Conservation (phyloP, 345 rosid species). For the Dipteronia dyeriana region DNA sequence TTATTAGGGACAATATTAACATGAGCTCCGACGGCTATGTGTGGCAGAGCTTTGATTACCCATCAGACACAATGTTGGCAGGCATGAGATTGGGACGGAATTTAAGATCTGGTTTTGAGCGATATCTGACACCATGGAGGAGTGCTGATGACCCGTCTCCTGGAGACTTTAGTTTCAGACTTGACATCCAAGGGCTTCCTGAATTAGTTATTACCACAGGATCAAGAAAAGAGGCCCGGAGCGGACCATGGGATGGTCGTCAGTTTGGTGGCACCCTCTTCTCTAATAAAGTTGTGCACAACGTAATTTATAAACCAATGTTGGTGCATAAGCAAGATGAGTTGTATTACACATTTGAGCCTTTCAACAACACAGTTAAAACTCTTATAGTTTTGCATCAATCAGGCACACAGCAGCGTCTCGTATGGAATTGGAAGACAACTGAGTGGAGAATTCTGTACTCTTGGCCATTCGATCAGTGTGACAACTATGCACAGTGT, state of each 20-base stretch:
- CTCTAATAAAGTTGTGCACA: background rate
- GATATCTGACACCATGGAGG: slow-evolving; percentile 31
- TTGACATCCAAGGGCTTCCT: slow-evolving; percentile 24
- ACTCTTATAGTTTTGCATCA: slow-evolving; percentile 22
- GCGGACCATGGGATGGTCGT: slow-evolving; percentile 9
- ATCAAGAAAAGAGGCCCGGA: slow-evolving; percentile 5
- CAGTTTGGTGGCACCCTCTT: slow-evolving; percentile 15
- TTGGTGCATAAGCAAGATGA: slow-evolving; percentile 15
- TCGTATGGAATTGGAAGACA: slow-evolving; percentile 13
- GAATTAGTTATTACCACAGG: slow-evolving; percentile 14
- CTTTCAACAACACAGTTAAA: slow-evolving; percentile 7
- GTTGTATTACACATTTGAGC: slow-evolving; percentile 23
- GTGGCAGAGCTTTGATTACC: slow-evolving; percentile 37
- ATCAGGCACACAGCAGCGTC: slow-evolving; percentile 22
- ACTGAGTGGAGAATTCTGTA: background rate
- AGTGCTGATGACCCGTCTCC: slow-evolving; percentile 27
- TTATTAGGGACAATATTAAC: slow-evolving; percentile 25
- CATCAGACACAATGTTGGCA: slow-evolving; percentile 36
- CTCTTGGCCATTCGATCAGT: slow-evolving; percentile 24
- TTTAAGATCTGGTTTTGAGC: slow-evolving; percentile 12
- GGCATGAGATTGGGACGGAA: slow-evolving; percentile 46
- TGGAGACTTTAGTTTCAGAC: slow-evolving; percentile 19
- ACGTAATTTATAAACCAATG: background rate
- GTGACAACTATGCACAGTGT: slow-evolving; percentile 32
- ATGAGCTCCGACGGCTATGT: too few species aligned